Evolutionary conservation across 352 stramenopile genomes (phyloP).

Genomic region (Pythium phragmitis): DNA sequence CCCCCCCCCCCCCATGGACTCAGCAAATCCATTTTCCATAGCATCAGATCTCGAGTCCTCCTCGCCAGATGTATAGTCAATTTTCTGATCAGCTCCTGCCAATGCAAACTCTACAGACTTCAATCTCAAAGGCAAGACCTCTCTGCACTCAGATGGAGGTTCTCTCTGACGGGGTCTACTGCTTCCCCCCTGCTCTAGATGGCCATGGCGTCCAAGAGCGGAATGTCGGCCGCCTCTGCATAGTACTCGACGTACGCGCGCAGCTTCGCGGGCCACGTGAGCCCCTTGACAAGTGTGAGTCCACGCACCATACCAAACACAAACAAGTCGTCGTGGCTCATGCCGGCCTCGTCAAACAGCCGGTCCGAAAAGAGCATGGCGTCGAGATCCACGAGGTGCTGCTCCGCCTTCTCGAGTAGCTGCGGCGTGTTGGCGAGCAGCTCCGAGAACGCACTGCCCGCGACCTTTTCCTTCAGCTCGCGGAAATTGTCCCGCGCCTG

Average conservation of each 20-base stretch:
- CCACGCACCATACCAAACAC: conserved; percentile 47
- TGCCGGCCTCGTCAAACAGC: conserved; percentile 37
- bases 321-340: conserved; percentile 59
- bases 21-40: too few species aligned
- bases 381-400: conserved; percentile 38
- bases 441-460: conserved; percentile 37
- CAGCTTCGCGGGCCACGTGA: conserved; percentile 48
- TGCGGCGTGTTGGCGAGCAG: conserved; percentile 30
- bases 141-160: too few species aligned
- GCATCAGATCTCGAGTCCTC: too few species aligned
- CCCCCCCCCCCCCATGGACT: too few species aligned
- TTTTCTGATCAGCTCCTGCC: too few species aligned
- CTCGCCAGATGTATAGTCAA: too few species aligned
- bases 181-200: too few species aligned
- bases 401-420: conserved; percentile 41
- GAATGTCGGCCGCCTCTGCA: conserved; percentile 39
- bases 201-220: conserved; percentile 48
- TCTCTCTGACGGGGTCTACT: too few species aligned
- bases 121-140: too few species aligned
- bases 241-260: conserved; percentile 50
- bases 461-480: conserved; percentile 44
- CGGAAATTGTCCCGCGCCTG: conserved; percentile 53
- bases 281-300: conserved; percentile 52
- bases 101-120: too few species aligned
- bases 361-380: conserved; percentile 37